These are phyloP conservation scores for Pleurotus salmoneostramineus DNA, from an alignment of 768 basidiomycete genomes.

Conservation along the genomic window DNA sequence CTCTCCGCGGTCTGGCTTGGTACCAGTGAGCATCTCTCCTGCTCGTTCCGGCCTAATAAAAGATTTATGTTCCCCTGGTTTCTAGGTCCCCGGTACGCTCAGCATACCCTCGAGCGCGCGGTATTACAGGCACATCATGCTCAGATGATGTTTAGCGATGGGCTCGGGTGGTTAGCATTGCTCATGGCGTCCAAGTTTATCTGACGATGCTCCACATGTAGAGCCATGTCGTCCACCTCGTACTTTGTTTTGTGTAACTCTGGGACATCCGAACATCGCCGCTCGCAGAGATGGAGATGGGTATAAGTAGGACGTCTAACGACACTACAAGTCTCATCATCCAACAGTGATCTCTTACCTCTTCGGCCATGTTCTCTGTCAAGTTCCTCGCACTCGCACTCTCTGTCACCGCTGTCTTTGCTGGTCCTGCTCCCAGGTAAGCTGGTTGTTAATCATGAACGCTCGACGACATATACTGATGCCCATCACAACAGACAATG, in stretches of 20 bases:
- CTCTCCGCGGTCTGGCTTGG: neutral
- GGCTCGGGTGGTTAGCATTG: neutral
- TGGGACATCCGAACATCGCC: neutral
- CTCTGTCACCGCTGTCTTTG: neutral
- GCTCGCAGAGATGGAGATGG: neutral
- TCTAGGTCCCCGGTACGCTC: neutral
- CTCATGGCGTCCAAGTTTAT: neutral
- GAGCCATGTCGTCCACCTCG: neutral
- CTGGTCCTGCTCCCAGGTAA: neutral
- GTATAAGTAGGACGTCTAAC: neutral
- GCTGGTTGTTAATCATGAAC: neutral
- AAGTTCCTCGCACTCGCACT: neutral
- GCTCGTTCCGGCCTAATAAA: too few relatives aligned
- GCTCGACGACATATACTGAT: neutral
- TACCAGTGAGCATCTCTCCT: neutral
- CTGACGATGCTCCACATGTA: neutral
- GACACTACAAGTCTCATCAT: neutral
- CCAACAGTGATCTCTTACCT: neutral
- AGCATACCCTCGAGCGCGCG: neutral
- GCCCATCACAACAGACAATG: constrained; percentile 18
- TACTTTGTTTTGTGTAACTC: neutral
- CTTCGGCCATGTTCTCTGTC: neutral
- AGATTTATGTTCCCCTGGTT: too few relatives aligned
- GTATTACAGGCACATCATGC: neutral
- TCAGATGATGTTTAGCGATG: neutral